Evolutionary conservation across 1,139 yeast genomes (phyloP), one percentile per base, ranked within the genome.

Genomic region (Diutina ranongensis): DNA sequence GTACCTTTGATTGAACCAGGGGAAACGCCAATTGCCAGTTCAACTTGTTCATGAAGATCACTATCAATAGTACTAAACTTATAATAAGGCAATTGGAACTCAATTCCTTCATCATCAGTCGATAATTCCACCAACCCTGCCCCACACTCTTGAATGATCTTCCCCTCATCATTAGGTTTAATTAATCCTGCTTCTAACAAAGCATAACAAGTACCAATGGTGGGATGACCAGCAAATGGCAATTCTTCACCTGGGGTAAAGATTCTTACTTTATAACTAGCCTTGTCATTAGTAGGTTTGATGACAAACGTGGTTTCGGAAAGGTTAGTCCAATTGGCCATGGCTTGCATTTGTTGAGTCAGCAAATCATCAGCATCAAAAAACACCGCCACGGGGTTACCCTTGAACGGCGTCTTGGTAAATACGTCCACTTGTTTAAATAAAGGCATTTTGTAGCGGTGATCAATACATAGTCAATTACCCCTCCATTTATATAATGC

Each of bases 191-290:
- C 57, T 48, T 71, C 71, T 31, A 67, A 48, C 28, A 64, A 58
- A 1, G 77, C 76, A 53, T 56, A 61, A 32, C 74, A 68, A 0
- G 78, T 61, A 2, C 81, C 82, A 27, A 76, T 52, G 0, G 80
- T 76, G 2, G 82, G 82, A 52, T 76, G 82, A 1, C 83, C 82
- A 1, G 81, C 81, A 60, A 76, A 76, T 2, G 79, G 78, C 35
- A 77, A 55, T 52, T 76, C 82, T 1, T 46, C 44, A 2, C 44
- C 50, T 0, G 77, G 72, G 0, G 73, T 63, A 52, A 75, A 76
- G 12, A 76, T 76, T 22, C 79, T 59, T 8, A 76, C 57, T 46
- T 56, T 62, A 56, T 76, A 76, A 52, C 68, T 72, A 9, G 73
- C 73, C 9, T 52, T 51, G 10, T 45, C 41, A 12, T 50, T 51